Base-by-base conservation (phyloP, 371 early-diverging fungal genomes). In the Rhizopus stolonifer region DNA sequence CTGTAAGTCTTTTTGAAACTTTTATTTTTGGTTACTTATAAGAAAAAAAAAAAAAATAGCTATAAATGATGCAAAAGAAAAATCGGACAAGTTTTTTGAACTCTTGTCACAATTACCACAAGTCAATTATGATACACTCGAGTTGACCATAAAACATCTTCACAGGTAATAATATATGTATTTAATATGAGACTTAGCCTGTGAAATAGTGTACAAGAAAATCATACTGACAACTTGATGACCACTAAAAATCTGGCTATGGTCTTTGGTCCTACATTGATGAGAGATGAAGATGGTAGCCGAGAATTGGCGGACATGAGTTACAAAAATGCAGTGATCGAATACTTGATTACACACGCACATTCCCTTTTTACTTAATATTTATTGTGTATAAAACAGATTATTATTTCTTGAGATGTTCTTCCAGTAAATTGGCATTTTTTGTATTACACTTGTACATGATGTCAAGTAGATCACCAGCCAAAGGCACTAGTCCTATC, bases 251-350 rank as follows among this genome's bases (percentile, higher is more conserved):
- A 95, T 48, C 63, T 96, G 32, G 91, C 92, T 2, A 91, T 95
- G 14, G 94, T 96, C 36, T 94, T 96, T 82, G 95, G 93, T 1
- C 96, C 95, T 0, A 93, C 91, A 2, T 69, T 96, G 24, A 64
- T 96, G 69, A 81, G 88, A 9, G 84, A 86, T 62, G 71, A 70
- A 7, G 79, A 89, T 48, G 70, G 85, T 14, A 69, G 74, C 18
- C 67, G 77, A 22, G 94, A 95, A 54, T 74, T 94, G 49, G 62
- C 81, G 24, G 91, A 93, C 50, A 90, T 92, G 86, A 77, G 79
- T 6, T 72, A 70, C 33, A 93, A 91, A 63, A 91, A 89, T 64
- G 72, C 82, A 31, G 79, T 82, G 6, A 82, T 91, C 34, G 92
- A 88, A 60, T 85, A 74, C 51, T 55, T 72, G 38, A 72, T 77